A percentile compares a stretch with the other conserved stretches of the same genome.
Conservation (phyloP, 2,329 filamentous ascomycete genomes). For the Emergomyces orientalis region DNA sequence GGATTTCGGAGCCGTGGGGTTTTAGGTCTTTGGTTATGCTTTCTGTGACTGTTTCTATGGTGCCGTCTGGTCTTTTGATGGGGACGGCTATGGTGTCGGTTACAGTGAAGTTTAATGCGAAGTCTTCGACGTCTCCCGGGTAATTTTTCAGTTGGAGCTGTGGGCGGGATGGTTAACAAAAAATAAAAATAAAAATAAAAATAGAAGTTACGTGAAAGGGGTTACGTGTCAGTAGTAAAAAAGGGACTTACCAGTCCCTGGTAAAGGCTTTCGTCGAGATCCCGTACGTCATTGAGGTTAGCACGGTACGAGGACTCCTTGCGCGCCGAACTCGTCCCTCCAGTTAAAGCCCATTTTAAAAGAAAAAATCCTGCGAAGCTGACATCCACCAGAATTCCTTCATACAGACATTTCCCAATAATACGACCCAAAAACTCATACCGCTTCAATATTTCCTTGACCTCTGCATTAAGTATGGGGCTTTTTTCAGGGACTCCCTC, state of each 20-base stretch:
- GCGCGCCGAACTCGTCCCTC: slow-evolving; percentile 52
- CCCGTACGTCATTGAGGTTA: slow-evolving; percentile 88
- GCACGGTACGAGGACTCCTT: slow-evolving; percentile 69
- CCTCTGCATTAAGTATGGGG: slow-evolving; percentile 47
- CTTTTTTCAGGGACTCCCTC: slow-evolving; percentile 46
- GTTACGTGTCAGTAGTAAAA: background rate
- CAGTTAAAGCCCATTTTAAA: slow-evolving; percentile 81
- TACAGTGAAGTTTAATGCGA: slow-evolving; percentile 81
- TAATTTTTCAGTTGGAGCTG: slow-evolving; percentile 71
- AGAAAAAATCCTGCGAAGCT: slow-evolving; percentile 93
- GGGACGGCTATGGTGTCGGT: slow-evolving; percentile 55
- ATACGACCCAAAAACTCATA: slow-evolving; percentile 91
- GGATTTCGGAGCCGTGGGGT: slow-evolving; percentile 61
- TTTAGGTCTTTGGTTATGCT: slow-evolving; percentile 61
- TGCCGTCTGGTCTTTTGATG: slow-evolving; percentile 26
- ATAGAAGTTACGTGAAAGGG: background rate
- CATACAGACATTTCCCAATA: slow-evolving; percentile 93
- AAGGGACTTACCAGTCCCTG: slow-evolving; percentile 57
- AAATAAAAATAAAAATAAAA: background rate
- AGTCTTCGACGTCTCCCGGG: slow-evolving; percentile 65
- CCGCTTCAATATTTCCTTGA: slow-evolving; percentile 56
- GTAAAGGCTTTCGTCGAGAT: slow-evolving; percentile 85
- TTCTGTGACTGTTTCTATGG: slow-evolving; percentile 31
- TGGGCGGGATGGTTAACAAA: background rate
- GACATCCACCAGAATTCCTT: slow-evolving; percentile 89